Evolutionary conservation across 441 rosid species (phyloP).

Genomic region (Corymbia citriodora): DNA sequence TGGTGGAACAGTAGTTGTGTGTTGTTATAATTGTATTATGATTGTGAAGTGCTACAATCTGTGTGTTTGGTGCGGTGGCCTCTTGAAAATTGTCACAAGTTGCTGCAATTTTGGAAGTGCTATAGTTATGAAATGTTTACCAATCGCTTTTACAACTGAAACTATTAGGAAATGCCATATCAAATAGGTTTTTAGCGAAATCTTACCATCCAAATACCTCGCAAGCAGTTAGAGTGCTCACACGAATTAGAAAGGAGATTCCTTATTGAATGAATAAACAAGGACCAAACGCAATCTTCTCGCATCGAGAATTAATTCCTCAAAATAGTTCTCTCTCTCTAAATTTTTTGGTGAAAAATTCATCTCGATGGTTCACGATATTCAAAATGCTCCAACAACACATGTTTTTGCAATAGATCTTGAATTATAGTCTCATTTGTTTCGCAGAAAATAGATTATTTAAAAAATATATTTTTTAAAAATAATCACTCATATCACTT

Average conservation of each 20-base stretch:
- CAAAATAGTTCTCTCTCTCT: not conserved
- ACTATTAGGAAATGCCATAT: not conserved
- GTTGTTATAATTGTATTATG: not conserved
- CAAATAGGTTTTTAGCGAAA: not conserved
- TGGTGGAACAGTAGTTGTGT: not conserved
- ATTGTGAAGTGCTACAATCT: not conserved
- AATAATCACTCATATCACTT: not conserved
- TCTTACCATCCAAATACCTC: not conserved
- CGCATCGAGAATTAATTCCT: not conserved
- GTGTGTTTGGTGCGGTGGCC: not conserved
- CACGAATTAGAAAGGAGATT: not conserved
- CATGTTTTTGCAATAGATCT: not conserved
- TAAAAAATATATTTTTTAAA: no score
- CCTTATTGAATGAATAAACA: not conserved
- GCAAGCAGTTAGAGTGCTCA: not conserved
- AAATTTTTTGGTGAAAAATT: no score
- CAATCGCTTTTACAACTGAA: not conserved
- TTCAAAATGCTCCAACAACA: not conserved
- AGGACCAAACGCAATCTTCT: not conserved
- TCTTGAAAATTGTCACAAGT: not conserved
- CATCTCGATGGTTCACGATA: not conserved
- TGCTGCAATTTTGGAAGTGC: not conserved
- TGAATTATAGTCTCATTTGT: not conserved
- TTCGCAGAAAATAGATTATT: not conserved
- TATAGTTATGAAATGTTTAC: not conserved